phyloP scores from a whole-genome alignment of 148 eudicot species.

The Pharnaceum exiguum region DNA sequence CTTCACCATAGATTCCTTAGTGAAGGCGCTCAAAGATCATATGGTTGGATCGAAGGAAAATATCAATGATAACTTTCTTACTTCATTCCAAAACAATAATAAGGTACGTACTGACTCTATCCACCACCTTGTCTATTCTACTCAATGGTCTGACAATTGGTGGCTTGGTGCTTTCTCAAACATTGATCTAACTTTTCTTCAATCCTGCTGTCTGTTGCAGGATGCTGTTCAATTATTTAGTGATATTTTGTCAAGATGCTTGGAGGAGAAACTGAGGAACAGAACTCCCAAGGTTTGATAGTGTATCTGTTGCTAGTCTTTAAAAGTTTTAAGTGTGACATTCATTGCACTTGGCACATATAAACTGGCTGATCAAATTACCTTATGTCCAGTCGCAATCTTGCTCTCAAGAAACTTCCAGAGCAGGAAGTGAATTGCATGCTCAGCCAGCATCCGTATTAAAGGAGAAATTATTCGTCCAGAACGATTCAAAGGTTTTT shows the following conservation, averaged over 20 bases:
- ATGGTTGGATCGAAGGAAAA: conserved; percentile 85
- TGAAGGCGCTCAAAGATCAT: conserved; percentile 46
- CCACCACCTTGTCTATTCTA: too few relatives aligned
- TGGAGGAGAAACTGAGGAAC: conserved; percentile 44
- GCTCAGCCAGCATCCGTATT: conserved; percentile 28
- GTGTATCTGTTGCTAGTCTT: not conserved
- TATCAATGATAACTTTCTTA: conserved; percentile 41
- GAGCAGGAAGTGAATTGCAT: conserved; percentile 31
- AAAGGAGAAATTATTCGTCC: conserved; percentile 22
- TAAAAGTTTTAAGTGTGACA: not conserved
- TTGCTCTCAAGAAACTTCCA: conserved; percentile 24
- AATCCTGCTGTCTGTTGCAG: conserved; percentile 20
- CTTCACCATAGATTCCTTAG: conserved; percentile 61
- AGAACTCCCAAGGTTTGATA: conserved; percentile 48
- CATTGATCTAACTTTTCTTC: not conserved
- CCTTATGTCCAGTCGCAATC: conserved; percentile 36
- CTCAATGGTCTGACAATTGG: not conserved
- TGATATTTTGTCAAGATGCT: conserved; percentile 45
- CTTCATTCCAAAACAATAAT: conserved; percentile 42
- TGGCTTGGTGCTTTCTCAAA: not conserved
- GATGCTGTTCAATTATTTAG: conserved; percentile 42
- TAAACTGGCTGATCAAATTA: conserved; percentile 1
- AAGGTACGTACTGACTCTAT: conserved; percentile 31
- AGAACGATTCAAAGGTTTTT: conserved; percentile 34
- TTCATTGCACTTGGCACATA: not conserved